Base-by-base conservation (phyloP, 2,329 filamentous ascomycete genomes). In the Berkeleyomyces basicola region DNA sequence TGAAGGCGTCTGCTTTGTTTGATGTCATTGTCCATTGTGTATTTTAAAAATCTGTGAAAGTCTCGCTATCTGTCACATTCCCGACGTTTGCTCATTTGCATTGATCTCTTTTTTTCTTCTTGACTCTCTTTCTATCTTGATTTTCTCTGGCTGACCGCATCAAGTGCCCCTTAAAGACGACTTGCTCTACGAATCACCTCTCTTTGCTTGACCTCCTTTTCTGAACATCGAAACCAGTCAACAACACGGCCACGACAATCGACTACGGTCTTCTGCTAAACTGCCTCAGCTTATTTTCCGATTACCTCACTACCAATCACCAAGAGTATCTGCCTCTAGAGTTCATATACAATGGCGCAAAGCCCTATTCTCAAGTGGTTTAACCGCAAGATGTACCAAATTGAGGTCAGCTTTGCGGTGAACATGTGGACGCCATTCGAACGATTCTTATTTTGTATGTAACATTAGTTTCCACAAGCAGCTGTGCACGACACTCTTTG, bases 361-460 rank as follows among this genome's bases (percentile, higher is more conserved):
- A 64, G 63, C 49, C 60, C 63, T 47, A 31, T 62, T 49, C 57
- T 64, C 36, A 64, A 62, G 73, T 96, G 91, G 90, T 80, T 97
- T 68, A 85, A 90, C 74, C 83, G 91, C 74, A 99, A 99, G 81
- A 85, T 91, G 73, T 96, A 97, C 79, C 93, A 97, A 78, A 90
- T 97, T 72, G 93, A 99, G 77, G 92, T 97, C 73, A 96, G 92
- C 10, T 93, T 95, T 75, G 87, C 88, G 65, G 82, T 97, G 36
- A 97, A 99, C 80, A 97, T 99, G 88, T 86, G 96, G 69, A 96
- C 91, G 44, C 87, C 90, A 1, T 90, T 87, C 61, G 93, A 99
- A 78, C 96, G 96, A 74, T 92, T 96, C 75, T 86, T 96, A 69
- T 95, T 97, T 76, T 97, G 93, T 97, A 81, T 64, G 90, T 74